These are phyloP conservation scores for Candida caryicola DNA, from an alignment of 805 yeast genomes.

Conservation along the genomic window DNA sequence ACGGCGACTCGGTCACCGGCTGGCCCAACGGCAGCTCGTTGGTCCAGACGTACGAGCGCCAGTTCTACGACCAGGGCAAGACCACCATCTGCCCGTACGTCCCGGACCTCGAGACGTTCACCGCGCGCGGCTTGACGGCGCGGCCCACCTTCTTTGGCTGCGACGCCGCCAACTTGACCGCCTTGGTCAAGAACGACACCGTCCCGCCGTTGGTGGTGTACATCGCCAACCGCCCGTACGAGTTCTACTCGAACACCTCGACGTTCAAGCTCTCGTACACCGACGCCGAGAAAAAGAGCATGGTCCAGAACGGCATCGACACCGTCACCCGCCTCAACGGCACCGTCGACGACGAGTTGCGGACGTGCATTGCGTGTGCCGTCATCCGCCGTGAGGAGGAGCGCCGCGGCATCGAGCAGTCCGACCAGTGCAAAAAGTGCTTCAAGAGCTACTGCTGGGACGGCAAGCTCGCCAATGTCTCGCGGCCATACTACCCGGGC, in stretches of 20 bases:
- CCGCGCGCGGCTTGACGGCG: constrained; percentile 57
- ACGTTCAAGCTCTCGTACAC: constrained; percentile 65
- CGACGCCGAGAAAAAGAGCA: constrained; percentile 51
- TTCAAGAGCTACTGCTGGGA: constrained; percentile 76
- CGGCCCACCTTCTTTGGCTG: constrained; percentile 85
- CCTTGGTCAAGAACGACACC: constrained; percentile 35
- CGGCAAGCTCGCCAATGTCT: constrained; percentile 32
- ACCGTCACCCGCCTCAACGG: constrained; percentile 61
- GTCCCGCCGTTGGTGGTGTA: constrained; percentile 77
- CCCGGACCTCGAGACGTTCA: constrained; percentile 64
- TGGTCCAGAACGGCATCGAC: constrained; percentile 75
- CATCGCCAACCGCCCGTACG: constrained; percentile 68
- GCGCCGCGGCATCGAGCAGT: constrained; percentile 54
- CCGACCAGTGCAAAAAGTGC: constrained; percentile 71
- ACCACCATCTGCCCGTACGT: constrained; percentile 75
- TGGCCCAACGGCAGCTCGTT: constrained; percentile 38
- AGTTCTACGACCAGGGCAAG: constrained; percentile 43
- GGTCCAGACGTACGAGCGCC: constrained; percentile 32
- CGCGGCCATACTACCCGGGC: constrained; percentile 16
- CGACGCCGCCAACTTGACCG: constrained; percentile 59
- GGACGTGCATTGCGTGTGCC: constrained; percentile 79
- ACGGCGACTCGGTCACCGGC: constrained; percentile 22
- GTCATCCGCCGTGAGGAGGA: constrained; percentile 76
- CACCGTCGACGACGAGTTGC: constrained; percentile 67
- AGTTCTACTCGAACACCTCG: constrained; percentile 66